Base-by-base conservation (phyloP, 2,329 filamentous ascomycete species). In the Trichoderma brevicompactum region DNA sequence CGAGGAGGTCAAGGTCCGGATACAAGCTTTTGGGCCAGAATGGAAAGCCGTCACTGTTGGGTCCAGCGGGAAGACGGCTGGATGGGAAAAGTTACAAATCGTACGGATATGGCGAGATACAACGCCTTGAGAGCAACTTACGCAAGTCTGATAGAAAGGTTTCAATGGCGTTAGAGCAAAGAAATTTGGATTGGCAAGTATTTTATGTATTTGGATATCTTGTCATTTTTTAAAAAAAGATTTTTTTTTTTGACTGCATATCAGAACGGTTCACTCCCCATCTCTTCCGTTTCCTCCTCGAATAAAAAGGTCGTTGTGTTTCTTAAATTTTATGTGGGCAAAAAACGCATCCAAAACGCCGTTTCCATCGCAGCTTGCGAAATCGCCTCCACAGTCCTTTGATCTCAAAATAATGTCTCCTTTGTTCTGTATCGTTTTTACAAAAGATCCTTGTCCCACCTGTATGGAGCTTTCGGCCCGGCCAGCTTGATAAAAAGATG, bases 11-110 rank as follows among this genome's bases (percentile, higher is more conserved):
- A 92, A 89, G 76, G 75, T 80, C 66, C 79, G 83, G 55, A 85
- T 95, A 67, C 78, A 69, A 41, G 69, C 69, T 3, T 87, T 90
- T 13, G 80, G 79, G 0, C 66, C 71, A 0, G 75, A 72, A 28
- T 98, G 94, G 95, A 82, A 77, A 67, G 92, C 87, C 9, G 88
- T 93, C 75, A 92, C 86, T 17, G 93, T 96, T 5, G 90, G 91
- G 7, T 85, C 83, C 62, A 97, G 92, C 77, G 94, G 94, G 55
- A 92, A 89, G 81, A 87, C 90, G 76, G 94, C 91, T 36, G 95
- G 95, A 0, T 97, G 94, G 94, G 95, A 99, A 81, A 96, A 91
- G 79, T 81, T 99, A 77, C 89, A 93, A 74, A 90, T 99, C 72
- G 81, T 98, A 71, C 87, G 94, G 74, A 91, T 97, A 74, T 96